Evolutionary conservation across 768 basidiomycete species (phyloP).

Genomic region (Termitomyces sp.): DNA sequence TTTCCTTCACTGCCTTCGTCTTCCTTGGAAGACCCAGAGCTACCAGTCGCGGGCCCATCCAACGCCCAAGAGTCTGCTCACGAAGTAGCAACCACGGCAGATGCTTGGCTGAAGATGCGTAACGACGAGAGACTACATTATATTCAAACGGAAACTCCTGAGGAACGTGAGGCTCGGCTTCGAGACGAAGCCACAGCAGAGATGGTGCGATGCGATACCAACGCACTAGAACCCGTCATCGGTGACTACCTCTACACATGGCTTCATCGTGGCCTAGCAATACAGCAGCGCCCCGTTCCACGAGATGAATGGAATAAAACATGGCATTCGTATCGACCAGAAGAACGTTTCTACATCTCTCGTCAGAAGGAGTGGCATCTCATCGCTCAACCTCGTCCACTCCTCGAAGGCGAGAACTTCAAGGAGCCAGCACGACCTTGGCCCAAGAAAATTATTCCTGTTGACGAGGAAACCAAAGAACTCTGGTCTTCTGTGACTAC

Average conservation of each 20-base stretch:
- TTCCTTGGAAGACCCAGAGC: too few relatives aligned
- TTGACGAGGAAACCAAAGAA: background rate
- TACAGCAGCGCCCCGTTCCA: background rate
- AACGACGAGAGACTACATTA: background rate
- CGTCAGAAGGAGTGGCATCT: background rate
- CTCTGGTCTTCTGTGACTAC: background rate
- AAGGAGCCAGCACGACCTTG: background rate
- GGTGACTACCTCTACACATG: background rate
- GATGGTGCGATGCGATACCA: background rate
- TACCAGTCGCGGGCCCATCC: too few relatives aligned
- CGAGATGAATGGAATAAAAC: background rate
- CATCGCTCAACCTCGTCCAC: background rate
- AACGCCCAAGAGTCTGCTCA: too few relatives aligned
- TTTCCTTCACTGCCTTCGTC: too few relatives aligned
- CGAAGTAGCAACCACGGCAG: background rate
- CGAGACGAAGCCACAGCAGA: background rate
- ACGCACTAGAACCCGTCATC: background rate
- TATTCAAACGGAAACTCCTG: background rate
- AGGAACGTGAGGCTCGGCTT: background rate
- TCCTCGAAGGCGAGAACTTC: background rate
- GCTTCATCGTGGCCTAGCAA: background rate
- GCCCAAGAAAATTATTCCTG: background rate
- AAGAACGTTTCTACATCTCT: background rate
- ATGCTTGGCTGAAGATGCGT: background rate
- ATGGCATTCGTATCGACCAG: background rate